Conservation (phyloP, 2,329 filamentous ascomycete genomes). For the Sporothrix pseudoabietina region DNA sequence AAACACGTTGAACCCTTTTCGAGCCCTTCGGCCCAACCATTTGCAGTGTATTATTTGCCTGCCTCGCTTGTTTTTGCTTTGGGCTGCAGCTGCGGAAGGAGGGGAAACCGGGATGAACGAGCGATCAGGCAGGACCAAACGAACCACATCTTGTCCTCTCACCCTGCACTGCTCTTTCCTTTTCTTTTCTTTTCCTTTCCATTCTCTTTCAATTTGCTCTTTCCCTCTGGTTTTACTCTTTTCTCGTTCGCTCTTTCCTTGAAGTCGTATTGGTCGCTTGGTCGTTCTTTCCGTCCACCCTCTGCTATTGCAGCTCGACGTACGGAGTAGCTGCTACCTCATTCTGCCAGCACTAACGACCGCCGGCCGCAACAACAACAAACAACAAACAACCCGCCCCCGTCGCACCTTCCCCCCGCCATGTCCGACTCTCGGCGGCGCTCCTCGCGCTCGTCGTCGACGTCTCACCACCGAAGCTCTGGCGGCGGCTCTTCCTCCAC, state of each 20-base stretch:
- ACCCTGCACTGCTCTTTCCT: background rate
- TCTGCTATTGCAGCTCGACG: background rate
- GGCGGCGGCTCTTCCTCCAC: background rate
- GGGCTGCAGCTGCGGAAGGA: conserved; percentile 8
- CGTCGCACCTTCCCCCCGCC: conserved; percentile 18
- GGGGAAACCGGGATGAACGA: background rate
- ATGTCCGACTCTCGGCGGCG: conserved; percentile 31
- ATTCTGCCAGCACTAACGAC: conserved; percentile 5
- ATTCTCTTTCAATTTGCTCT: background rate
- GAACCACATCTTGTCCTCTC: background rate
- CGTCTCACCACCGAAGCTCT: conserved; percentile 28
- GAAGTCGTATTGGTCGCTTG: background rate
- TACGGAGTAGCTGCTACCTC: background rate
- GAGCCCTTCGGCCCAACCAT: conserved; percentile 14
- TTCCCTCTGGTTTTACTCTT: background rate
- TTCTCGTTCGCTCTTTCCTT: conserved; percentile 9
- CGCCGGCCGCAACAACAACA: background rate
- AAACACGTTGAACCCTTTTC: background rate
- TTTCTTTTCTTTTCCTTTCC: background rate
- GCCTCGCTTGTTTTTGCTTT: background rate
- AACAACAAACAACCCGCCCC: background rate
- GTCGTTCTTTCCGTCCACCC: background rate
- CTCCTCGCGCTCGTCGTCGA: conserved; percentile 30
- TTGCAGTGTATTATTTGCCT: background rate
- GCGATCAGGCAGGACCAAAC: conserved; percentile 2